phyloP scores from a whole-genome alignment of 495 filamentous ascomycete genomes.

The Lophiotrema nucula region DNA sequence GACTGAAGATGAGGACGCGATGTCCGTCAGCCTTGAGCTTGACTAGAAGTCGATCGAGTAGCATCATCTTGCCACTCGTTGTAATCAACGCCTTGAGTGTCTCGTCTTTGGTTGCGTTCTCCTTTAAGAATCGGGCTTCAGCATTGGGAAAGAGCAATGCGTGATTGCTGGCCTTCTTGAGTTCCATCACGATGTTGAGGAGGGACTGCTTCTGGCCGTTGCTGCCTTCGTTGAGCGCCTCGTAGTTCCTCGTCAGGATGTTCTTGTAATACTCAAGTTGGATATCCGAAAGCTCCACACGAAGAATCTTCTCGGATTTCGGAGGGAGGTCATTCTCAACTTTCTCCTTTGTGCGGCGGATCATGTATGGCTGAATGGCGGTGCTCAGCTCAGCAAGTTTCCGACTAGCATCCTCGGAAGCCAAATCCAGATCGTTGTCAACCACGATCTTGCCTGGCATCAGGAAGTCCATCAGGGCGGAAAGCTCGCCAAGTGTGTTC shows the following conservation, averaged over 20 bases:
- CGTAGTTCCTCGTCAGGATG: constrained; percentile 94
- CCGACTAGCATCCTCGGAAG: constrained; percentile 63
- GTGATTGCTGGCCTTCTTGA: constrained; percentile 98
- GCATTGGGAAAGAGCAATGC: constrained; percentile 95
- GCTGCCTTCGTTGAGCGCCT: constrained; percentile 83
- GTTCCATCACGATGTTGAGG: constrained; percentile 99
- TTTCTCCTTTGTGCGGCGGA: constrained; percentile 94
- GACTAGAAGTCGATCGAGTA: constrained; percentile 85
- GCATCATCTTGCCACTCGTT: constrained; percentile 98
- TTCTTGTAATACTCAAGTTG: constrained; percentile 99
- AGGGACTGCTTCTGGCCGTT: constrained; percentile 88
- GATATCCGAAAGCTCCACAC: constrained; percentile 91
- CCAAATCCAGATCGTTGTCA: constrained; percentile 83
- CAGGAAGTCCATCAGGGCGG: constrained; percentile 89
- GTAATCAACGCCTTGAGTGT: constrained; percentile 86
- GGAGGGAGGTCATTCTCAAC: constrained; percentile 94
- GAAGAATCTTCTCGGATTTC: constrained; percentile 98
- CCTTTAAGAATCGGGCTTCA: constrained; percentile 79
- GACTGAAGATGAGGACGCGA: constrained; percentile 95
- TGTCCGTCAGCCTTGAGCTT: constrained; percentile 91
- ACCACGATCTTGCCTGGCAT: constrained; percentile 85
- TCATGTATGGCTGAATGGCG: constrained; percentile 82
- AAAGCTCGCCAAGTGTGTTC: constrained; percentile 89
- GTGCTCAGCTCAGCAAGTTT: constrained; percentile 70
- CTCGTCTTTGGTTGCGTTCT: constrained; percentile 77